phyloP scores from a whole-genome alignment of 1,284 basidiomycete genomes.

The Papiliotrema terrestris region DNA sequence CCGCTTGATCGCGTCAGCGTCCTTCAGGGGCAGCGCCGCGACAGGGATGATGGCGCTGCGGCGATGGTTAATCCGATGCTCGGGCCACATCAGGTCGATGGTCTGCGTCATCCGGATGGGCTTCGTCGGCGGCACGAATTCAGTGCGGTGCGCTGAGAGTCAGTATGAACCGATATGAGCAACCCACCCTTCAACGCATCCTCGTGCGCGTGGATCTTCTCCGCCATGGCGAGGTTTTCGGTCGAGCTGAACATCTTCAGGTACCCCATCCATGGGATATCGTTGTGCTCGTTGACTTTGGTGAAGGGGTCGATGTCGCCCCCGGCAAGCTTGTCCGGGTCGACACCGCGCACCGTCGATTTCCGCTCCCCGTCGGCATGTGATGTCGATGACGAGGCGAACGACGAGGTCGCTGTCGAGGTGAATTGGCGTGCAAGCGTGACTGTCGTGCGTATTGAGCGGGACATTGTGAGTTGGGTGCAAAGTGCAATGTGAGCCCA shows the following conservation, averaged over 20 bases:
- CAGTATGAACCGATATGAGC: neutral
- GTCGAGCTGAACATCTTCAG: neutral
- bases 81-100: conserved; percentile 65
- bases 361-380: no score
- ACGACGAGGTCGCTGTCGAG: neutral
- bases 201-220: conserved; percentile 1
- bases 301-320: neutral
- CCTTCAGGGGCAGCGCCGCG: conserved; percentile 62
- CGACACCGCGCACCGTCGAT: no score
- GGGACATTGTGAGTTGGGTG: neutral
- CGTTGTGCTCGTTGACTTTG: neutral
- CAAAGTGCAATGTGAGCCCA: no score
- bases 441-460: neutral
- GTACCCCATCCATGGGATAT: conserved; percentile 3
- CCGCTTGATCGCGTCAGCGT: conserved; percentile 64
- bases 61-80: conserved; percentile 64
- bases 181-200: conserved; percentile 1
- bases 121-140: conserved; percentile 62
- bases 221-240: neutral
- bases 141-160: conserved; percentile 65
- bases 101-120: conserved; percentile 66
- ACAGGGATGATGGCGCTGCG: conserved; percentile 69
- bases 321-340: neutral
- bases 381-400: neutral
- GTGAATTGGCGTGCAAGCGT: neutral